These are phyloP conservation scores for Naganishia randhawae DNA, from an alignment of 768 basidiomycete species.

Conservation along the genomic window DNA sequence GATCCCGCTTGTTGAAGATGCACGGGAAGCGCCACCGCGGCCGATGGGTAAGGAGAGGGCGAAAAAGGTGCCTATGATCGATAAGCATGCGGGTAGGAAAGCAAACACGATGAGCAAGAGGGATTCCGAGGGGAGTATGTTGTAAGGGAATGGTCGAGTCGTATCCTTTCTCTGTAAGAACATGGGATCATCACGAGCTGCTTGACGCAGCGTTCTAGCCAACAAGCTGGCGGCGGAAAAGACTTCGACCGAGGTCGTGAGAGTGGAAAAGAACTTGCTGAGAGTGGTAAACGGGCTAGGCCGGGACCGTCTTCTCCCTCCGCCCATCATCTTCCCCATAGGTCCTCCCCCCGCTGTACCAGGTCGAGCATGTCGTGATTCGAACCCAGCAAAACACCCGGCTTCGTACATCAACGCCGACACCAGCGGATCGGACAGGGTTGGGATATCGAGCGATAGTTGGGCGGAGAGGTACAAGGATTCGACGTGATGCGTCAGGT, in stretches of 20 bases:
- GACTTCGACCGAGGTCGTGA: constrained; percentile 23
- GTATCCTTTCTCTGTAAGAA: background rate
- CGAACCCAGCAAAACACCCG: constrained; percentile 36
- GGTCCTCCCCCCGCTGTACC: background rate
- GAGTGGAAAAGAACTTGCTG: constrained; percentile 19
- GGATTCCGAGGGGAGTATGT: constrained; percentile 51
- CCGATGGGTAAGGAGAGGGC: constrained; percentile 15
- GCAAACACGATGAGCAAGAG: constrained; percentile 30
- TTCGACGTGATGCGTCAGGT: constrained; percentile 34
- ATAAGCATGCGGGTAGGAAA: constrained; percentile 28
- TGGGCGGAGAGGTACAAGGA: constrained; percentile 33
- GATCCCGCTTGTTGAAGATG: background rate
- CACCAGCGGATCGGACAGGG: constrained; percentile 31
- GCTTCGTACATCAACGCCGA: constrained; percentile 36
- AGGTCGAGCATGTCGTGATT: background rate
- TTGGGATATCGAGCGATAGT: constrained; percentile 40
- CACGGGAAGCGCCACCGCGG: no score
- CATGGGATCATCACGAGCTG: constrained; percentile 1
- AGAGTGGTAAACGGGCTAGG: constrained; percentile 25
- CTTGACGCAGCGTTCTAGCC: constrained; percentile 11
- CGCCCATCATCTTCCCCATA: constrained; percentile 17
- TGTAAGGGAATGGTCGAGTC: background rate
- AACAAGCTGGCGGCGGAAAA: constrained; percentile 21
- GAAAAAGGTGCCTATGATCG: constrained; percentile 22
- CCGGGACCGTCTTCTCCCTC: background rate